A percentile compares a stretch with the other conserved stretches of the same genome.
These are phyloP conservation scores for Epichloe coenophiala DNA, from an alignment of 2,329 filamentous ascomycete species.

Conservation along the genomic window DNA sequence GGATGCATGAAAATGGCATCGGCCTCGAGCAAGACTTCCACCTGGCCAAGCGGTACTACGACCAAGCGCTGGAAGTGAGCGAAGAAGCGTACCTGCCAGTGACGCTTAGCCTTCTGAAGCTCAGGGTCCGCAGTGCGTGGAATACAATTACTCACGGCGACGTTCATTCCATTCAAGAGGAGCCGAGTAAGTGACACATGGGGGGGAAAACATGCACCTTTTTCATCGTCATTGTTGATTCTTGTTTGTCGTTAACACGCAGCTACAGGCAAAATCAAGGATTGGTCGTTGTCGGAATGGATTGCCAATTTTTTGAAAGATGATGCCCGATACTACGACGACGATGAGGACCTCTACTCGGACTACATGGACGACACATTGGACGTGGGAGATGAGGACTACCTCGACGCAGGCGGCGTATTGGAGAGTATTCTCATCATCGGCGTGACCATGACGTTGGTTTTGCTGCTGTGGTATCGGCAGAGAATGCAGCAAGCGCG, in stretches of 20 bases:
- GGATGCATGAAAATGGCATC: slow-evolving; percentile 98
- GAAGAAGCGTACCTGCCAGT: slow-evolving; percentile 89
- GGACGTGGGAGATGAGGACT: slow-evolving; percentile 42
- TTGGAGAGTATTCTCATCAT: slow-evolving; percentile 78
- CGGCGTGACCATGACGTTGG: slow-evolving; percentile 58
- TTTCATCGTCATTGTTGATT: neutral
- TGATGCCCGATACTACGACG: slow-evolving; percentile 53
- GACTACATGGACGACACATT: slow-evolving; percentile 43
- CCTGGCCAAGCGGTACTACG: slow-evolving; percentile 91
- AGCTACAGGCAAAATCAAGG: slow-evolving; percentile 47
- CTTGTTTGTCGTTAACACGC: slow-evolving; percentile 14
- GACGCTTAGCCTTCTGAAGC: slow-evolving; percentile 72
- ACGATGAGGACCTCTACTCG: slow-evolving; percentile 32
- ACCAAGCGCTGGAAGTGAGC: slow-evolving; percentile 82
- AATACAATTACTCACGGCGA: slow-evolving; percentile 84
- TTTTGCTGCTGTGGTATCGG: slow-evolving; percentile 69
- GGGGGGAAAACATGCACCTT: neutral
- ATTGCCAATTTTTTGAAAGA: slow-evolving; percentile 70
- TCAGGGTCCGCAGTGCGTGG: slow-evolving; percentile 81
- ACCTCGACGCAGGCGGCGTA: slow-evolving; percentile 61
- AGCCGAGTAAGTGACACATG: slow-evolving; percentile 51
- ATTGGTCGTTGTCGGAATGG: slow-evolving; percentile 77
- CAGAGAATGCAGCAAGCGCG: slow-evolving; percentile 53
- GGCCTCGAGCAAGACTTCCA: slow-evolving; percentile 92
- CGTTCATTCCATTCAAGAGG: slow-evolving; percentile 83